Conservation (phyloP, 495 filamentous ascomycete species). For the Jackrogersella minutella region DNA sequence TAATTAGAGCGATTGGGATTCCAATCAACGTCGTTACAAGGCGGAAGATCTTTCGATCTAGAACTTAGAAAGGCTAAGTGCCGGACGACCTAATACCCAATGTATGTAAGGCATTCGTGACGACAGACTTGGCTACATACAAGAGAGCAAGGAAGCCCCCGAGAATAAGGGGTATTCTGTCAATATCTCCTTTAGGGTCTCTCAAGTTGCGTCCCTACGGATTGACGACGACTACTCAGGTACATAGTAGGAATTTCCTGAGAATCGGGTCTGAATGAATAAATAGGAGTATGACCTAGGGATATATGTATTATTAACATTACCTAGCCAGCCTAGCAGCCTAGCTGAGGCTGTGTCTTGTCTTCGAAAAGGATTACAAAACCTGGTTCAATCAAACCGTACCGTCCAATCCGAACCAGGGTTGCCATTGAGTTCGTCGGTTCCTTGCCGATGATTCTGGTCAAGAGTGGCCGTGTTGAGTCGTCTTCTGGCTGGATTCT, state of each 20-base stretch:
- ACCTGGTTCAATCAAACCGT: not conserved
- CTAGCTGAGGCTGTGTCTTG: not conserved
- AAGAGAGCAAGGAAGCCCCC: too few species aligned
- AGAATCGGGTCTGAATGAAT: too few species aligned
- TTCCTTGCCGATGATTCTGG: not conserved
- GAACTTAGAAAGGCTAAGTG: not conserved
- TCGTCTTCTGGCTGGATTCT: constrained; percentile 8
- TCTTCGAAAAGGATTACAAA: not conserved
- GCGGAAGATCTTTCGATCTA: not conserved
- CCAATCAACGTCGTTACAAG: not conserved
- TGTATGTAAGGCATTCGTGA: not conserved
- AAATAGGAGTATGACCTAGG: too few species aligned
- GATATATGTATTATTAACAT: not conserved
- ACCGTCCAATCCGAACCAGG: not conserved
- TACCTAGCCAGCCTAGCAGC: not conserved
- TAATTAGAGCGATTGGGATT: not conserved
- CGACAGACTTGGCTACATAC: not conserved
- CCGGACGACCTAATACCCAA: not conserved
- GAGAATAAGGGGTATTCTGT: too few species aligned
- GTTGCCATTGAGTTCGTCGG: constrained; percentile 1
- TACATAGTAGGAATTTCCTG: too few species aligned
- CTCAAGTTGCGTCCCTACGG: too few species aligned
- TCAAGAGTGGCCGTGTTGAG: not conserved
- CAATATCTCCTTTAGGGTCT: too few species aligned
- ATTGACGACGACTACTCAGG: too few species aligned